Percentiles rank a stretch among this genome's conserved stretches.
Conservation (phyloP, 75 land plant species). For the Pseudotsuga menziesii region DNA sequence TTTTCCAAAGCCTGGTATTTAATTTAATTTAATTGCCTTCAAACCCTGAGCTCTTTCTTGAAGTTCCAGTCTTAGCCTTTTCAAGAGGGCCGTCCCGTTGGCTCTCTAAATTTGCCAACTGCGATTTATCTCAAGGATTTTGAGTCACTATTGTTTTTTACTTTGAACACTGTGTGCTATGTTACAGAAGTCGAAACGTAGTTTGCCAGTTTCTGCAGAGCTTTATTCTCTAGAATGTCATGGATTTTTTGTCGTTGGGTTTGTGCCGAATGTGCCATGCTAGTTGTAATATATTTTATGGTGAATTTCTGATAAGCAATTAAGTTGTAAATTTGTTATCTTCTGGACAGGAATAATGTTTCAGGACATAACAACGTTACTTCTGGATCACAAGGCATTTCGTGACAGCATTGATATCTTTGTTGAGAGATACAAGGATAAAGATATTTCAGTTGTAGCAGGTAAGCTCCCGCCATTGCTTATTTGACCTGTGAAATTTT, state of each 20-base stretch:
- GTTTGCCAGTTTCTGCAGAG: neutral
- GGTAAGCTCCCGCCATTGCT: constrained; percentile 31
- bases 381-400: constrained; percentile 74
- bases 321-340: too few relatives aligned
- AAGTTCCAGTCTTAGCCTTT: neutral
- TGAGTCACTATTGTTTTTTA: neutral
- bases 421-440: constrained; percentile 68
- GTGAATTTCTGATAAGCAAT: neutral
- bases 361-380: constrained; percentile 83
- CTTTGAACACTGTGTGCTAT: too few relatives aligned
- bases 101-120: neutral
- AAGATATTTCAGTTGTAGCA: constrained; percentile 71
- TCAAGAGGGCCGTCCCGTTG: neutral
- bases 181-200: neutral
- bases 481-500: too few relatives aligned
- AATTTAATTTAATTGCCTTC: neutral
- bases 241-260: neutral
- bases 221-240: neutral
- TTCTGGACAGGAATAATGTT: constrained; percentile 67
- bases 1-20: constrained; percentile 38
- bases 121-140: neutral
- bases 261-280: neutral
- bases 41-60: neutral
- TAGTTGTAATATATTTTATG: neutral
- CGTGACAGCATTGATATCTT: constrained; percentile 77